phyloP scores from a whole-genome alignment of 2,329 filamentous ascomycete species.

The Colletotrichum tamarilloi region DNA sequence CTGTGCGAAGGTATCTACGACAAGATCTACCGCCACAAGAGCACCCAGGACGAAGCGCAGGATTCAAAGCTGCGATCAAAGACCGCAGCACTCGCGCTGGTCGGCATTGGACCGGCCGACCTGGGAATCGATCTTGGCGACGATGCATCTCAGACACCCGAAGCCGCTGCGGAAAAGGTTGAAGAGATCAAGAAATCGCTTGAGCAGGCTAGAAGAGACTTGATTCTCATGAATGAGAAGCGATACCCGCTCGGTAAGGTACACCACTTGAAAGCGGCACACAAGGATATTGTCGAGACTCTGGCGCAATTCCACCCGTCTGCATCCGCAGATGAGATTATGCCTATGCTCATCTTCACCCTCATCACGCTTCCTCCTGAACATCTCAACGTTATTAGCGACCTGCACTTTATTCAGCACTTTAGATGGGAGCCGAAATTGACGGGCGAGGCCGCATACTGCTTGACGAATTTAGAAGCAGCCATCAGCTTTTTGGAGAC shows the following conservation, averaged over 20 bases:
- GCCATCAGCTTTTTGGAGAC: slow-evolving; percentile 95
- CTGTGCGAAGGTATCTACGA: slow-evolving; percentile 88
- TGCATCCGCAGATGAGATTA: slow-evolving; percentile 95
- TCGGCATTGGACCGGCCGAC: slow-evolving; percentile 89
- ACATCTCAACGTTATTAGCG: slow-evolving; percentile 89
- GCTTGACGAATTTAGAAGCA: slow-evolving; percentile 94
- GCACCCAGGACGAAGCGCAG: slow-evolving; percentile 91
- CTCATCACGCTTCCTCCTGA: slow-evolving; percentile 91
- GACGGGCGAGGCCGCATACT: slow-evolving; percentile 95
- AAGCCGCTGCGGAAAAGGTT: slow-evolving; percentile 68
- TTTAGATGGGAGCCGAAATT: slow-evolving; percentile 89
- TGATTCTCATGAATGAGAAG: slow-evolving; percentile 86
- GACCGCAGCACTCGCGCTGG: slow-evolving; percentile 88
- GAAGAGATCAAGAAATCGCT: slow-evolving; percentile 80
- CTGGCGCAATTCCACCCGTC: slow-evolving; percentile 75
- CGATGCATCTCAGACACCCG: slow-evolving; percentile 62
- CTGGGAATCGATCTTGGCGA: slow-evolving; percentile 80
- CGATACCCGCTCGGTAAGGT: slow-evolving; percentile 92
- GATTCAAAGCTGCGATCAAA: slow-evolving; percentile 96
- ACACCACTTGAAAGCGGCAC: slow-evolving; percentile 85
- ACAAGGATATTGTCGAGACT: slow-evolving; percentile 95
- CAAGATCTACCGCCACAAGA: slow-evolving; percentile 90
- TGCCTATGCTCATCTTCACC: slow-evolving; percentile 96
- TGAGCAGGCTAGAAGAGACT: slow-evolving; percentile 74
- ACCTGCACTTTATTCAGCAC: slow-evolving; percentile 92